Percentiles rank a stretch among this genome's conserved stretches.
phyloP scores from a whole-genome alignment of 2,329 filamentous ascomycete genomes.

The Diplodia intermedia region DNA sequence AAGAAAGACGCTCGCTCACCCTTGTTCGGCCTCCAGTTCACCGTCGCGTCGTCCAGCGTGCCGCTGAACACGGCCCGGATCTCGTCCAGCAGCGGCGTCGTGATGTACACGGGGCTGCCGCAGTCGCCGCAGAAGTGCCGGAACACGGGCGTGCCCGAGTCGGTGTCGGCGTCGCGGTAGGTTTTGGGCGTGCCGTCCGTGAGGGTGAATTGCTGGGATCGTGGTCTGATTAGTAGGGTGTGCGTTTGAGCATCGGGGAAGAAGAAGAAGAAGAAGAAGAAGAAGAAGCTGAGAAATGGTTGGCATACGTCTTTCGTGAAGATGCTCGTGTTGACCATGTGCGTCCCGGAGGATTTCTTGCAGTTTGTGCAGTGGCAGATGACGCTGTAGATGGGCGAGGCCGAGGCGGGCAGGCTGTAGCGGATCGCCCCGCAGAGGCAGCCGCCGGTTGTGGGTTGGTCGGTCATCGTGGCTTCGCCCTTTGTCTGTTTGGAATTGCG shows the following conservation, averaged over 20 bases:
- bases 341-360: conserved; percentile 16
- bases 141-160: conserved; percentile 21
- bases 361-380: conserved; percentile 30
- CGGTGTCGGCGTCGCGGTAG: conserved; percentile 20
- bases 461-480: neutral
- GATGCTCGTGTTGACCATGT: conserved; percentile 14
- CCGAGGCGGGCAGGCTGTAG: neutral
- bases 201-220: conserved; percentile 11
- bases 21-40: conserved; percentile 28
- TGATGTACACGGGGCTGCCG: conserved; percentile 7
- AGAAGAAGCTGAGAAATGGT: neutral
- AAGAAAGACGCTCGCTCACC: neutral
- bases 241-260: too few relatives aligned
- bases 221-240: too few relatives aligned
- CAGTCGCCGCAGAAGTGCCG: conserved; percentile 29
- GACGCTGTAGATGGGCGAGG: conserved; percentile 29
- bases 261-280: neutral
- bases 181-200: neutral
- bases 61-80: conserved; percentile 16
- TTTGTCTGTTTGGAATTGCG: neutral
- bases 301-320: conserved; percentile 4
- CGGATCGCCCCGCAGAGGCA: conserved; percentile 24
- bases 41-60: conserved; percentile 3
- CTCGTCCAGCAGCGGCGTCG: neutral
- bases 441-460: conserved; percentile 4